Conservation (phyloP, 371 early-diverging fungal species). For the Paraphysoderma sedebokerense region DNA sequence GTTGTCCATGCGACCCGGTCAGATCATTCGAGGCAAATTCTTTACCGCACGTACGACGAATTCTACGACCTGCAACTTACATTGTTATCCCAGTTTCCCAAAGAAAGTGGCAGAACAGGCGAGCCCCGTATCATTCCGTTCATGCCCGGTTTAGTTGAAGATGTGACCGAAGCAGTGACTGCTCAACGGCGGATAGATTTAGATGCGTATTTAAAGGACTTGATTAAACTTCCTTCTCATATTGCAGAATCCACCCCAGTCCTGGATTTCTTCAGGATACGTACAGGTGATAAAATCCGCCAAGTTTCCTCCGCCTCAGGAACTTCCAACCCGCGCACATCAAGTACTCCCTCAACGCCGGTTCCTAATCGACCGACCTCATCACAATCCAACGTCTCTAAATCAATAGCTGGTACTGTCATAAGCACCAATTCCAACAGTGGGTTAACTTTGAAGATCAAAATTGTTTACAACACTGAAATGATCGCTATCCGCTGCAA, state of each 20-base stretch:
- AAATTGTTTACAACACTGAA: not conserved
- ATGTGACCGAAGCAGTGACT: slow-evolving; percentile 16
- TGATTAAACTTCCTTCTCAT: slow-evolving; percentile 37
- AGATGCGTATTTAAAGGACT: slow-evolving; percentile 47
- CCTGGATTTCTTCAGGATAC: slow-evolving; percentile 39
- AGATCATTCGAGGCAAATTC: not conserved
- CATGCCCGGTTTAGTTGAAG: slow-evolving; percentile 46
- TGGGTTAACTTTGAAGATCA: not conserved
- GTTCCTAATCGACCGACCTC: not conserved
- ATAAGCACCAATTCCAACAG: not conserved
- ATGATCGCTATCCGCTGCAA: not conserved
- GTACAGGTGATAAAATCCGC: slow-evolving; percentile 31
- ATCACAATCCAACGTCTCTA: not conserved
- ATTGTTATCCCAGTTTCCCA: slow-evolving; percentile 51
- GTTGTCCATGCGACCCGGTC: not conserved
- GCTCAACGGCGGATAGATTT: slow-evolving; percentile 38
- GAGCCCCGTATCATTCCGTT: slow-evolving; percentile 48
- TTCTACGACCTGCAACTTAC: slow-evolving; percentile 63
- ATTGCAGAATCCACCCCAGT: slow-evolving; percentile 33
- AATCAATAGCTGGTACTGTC: not conserved
- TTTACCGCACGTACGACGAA: slow-evolving; percentile 9
- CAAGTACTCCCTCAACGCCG: not conserved
- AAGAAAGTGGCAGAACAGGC: slow-evolving; percentile 48
- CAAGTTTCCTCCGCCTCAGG: slow-evolving; percentile 27
- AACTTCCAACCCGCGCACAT: slow-evolving; percentile 21